Base-by-base conservation (phyloP, 1,284 basidiomycete genomes). In the Moesziomyces sp. region DNA sequence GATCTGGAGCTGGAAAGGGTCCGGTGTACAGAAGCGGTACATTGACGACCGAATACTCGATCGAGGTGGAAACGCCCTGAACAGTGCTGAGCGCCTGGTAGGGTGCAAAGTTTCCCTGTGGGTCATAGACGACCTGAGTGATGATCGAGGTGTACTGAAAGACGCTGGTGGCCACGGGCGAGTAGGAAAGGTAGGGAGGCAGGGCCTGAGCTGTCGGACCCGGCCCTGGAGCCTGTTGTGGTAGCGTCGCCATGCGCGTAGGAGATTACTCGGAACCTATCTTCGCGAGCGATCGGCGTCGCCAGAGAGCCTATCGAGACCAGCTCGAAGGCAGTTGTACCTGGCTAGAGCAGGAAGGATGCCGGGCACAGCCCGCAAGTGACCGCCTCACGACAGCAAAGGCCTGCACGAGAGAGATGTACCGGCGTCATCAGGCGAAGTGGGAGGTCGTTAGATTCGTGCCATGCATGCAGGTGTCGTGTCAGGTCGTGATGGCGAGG, bases 101-200 rank as follows among this genome's bases (percentile, higher is more conserved):
- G 0, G 78, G 78, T 2, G 66, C 74, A 24, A 70, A 58, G 30
- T 43, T 49, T 19, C 78, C 78, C 18, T 63, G 52, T 2, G 78
- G 77, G 35, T 79, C 72, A 45, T 78, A 80, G 24, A 78, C 63
- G 13, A 80, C 52, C 30, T 70, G 57, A 0, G 76, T 73, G 30
- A 63, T 28, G 14, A 61, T 67, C 18, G 56, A 61, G 9, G 69
- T 68, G 59, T 71, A 78, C 14, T 45, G 46, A 5, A 65, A 28
- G 23, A 58, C 48, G 24, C 44, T 45, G 24, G 77, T 78, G 7
- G 61, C 64, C 19, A 47, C 55, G 0, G 77, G 48, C 23, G 75
- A 76, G 62, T 80, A 80, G n/a, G 78, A 77, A 28, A 78, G 71
- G 42, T 72, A 80, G 13, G 69, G 67, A 44, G 78, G 77, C 44